Evolutionary conservation across 441 rosid species (phyloP).

Genomic region (Populus hybrid): DNA sequence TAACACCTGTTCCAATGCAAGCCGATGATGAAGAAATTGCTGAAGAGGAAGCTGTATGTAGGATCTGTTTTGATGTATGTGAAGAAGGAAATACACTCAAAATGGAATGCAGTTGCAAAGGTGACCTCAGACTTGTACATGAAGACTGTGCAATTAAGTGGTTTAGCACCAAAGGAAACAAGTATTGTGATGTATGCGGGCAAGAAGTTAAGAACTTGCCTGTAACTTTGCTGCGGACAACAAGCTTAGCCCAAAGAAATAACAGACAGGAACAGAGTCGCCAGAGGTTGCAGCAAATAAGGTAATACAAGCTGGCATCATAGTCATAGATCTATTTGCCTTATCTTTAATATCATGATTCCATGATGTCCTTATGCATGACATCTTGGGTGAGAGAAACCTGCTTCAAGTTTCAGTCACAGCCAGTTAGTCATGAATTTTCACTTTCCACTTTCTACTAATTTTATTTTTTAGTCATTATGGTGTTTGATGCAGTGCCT

Average conservation of each 20-base stretch:
- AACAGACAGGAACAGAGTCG: conserved; percentile 43
- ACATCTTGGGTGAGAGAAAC: neutral
- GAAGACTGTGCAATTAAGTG: conserved; percentile 84
- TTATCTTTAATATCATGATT: neutral
- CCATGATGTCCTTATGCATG: neutral
- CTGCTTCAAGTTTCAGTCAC: neutral
- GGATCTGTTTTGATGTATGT: conserved; percentile 82
- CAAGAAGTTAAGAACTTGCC: conserved; percentile 84
- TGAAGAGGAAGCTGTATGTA: conserved; percentile 89
- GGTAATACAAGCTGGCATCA: conserved; percentile 35
- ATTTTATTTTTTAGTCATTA: conserved; percentile 9
- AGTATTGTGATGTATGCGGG: conserved; percentile 84
- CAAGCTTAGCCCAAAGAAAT: conserved; percentile 42
- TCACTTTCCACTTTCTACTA: conserved; percentile 4
- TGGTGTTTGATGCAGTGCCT: conserved; percentile 55
- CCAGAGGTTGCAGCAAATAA: conserved; percentile 45
- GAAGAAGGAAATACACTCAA: conserved; percentile 83
- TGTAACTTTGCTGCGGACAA: conserved; percentile 69
- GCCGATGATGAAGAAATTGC: conserved; percentile 82
- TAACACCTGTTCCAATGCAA: conserved; percentile 45
- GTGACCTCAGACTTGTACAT: conserved; percentile 80
- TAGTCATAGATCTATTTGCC: neutral
- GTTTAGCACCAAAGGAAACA: conserved; percentile 86
- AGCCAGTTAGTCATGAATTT: conserved; percentile 3
- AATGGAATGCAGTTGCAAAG: conserved; percentile 98